phyloP scores from a whole-genome alignment of 345 rosid genomes.

The Rubroshorea leprosula region DNA sequence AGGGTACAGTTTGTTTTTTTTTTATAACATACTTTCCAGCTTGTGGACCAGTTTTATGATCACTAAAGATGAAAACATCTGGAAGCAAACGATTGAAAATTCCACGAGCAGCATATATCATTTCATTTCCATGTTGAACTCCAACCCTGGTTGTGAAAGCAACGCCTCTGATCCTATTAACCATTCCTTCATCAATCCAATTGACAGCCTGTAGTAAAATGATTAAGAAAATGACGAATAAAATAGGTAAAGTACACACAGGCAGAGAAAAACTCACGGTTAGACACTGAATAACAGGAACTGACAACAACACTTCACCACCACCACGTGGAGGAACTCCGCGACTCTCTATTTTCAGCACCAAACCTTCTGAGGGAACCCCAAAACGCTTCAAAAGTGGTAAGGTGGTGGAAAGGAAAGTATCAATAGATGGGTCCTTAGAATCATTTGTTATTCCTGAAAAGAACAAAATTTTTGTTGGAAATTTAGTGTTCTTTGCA shows the following conservation, averaged over 20 bases:
- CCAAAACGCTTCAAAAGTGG: slow-evolving; percentile 64
- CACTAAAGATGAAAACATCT: slow-evolving; percentile 73
- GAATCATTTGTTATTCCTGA: slow-evolving; percentile 85
- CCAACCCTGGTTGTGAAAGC: slow-evolving; percentile 77
- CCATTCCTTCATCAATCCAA: slow-evolving; percentile 92
- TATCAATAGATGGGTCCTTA: slow-evolving; percentile 75
- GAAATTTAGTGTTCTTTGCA: neutral
- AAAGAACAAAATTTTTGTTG: slow-evolving; percentile 6
- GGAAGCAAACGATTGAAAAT: slow-evolving; percentile 79
- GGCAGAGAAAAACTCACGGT: slow-evolving; percentile 31
- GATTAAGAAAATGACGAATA: slow-evolving; percentile 12
- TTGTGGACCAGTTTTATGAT: slow-evolving; percentile 59
- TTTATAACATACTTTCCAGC: slow-evolving; percentile 86
- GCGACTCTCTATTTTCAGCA: slow-evolving; percentile 64
- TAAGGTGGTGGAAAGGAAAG: slow-evolving; percentile 63
- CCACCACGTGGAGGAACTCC: slow-evolving; percentile 84
- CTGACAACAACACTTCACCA: slow-evolving; percentile 67
- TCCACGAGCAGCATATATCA: slow-evolving; percentile 87
- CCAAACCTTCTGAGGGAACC: slow-evolving; percentile 72
- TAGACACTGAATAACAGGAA: slow-evolving; percentile 53
- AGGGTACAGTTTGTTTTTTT: too few relatives aligned
- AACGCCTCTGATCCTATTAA: slow-evolving; percentile 78
- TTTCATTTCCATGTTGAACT: slow-evolving; percentile 61
- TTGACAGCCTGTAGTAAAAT: slow-evolving; percentile 47
- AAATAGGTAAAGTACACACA: neutral